phyloP scores from a whole-genome alignment of 306 rosid species.

The Prunus persica region Prunus_persica_NCBIv2 NC_034014.1:26978001-26978500 shows the following conservation, averaged over 20 bases:
- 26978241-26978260: constrained; percentile 80
- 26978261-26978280: constrained; percentile 73
- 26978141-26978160: background rate
- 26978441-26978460: constrained; percentile 14
- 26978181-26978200: constrained; percentile 69
- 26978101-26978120: background rate
- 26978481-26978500: constrained; percentile 2
- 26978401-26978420: constrained; percentile 12
- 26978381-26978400: constrained; percentile 9
- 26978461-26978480: background rate
- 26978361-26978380: constrained; percentile 6
- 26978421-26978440: constrained; percentile 26
- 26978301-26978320: constrained; percentile 64
- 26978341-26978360: constrained; percentile 5
- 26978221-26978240: constrained; percentile 78
- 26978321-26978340: constrained; percentile 24
- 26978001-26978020: background rate
- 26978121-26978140: background rate
- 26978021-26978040: background rate
- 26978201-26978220: constrained; percentile 92
- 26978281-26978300: constrained; percentile 90
- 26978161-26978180: background rate
- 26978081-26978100: background rate
- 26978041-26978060: background rate
- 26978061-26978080: background rate